phyloP scores from a whole-genome alignment of 441 rosid species.

The Gossypium aridum region DNA sequence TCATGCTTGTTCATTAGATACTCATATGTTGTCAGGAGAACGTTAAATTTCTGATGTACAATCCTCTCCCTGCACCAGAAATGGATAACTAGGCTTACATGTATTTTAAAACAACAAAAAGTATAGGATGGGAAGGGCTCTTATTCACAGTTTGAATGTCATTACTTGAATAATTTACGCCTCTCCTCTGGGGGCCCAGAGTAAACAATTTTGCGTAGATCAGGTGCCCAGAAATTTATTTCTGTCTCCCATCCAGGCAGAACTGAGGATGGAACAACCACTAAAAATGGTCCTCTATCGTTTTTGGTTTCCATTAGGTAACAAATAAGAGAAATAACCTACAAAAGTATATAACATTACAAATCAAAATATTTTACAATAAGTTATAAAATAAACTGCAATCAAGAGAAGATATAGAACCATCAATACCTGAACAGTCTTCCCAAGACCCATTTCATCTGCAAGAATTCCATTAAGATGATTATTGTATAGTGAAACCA shows the following conservation, averaged over 20 bases:
- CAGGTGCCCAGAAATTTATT: constrained; percentile 80
- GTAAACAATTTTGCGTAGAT: constrained; percentile 68
- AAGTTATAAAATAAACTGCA: constrained; percentile 5
- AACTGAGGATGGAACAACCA: constrained; percentile 95
- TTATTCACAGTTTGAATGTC: constrained; percentile 2
- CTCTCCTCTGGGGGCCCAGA: constrained; percentile 92
- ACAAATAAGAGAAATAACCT: constrained; percentile 92
- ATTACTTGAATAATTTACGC: constrained; percentile 87
- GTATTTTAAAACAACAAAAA: constrained; percentile 6
- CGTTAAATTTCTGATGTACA: constrained; percentile 84
- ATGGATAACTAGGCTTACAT: constrained; percentile 13
- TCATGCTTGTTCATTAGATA: constrained; percentile 85
- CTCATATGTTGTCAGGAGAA: constrained; percentile 90
- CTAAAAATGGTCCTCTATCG: constrained; percentile 94
- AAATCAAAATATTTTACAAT: neutral
- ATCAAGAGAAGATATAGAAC: constrained; percentile 4
- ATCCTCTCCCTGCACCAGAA: constrained; percentile 73
- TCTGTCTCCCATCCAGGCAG: constrained; percentile 93
- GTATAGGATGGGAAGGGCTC: neutral
- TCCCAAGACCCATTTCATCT: constrained; percentile 99
- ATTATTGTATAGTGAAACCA: constrained; percentile 86
- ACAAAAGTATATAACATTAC: constrained; percentile 9
- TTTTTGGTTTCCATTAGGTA: constrained; percentile 91
- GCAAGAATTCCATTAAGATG: constrained; percentile 94
- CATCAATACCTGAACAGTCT: constrained; percentile 79